phyloP scores from a whole-genome alignment of 345 rosid genomes.

The Gynandropsis gynandra region DNA sequence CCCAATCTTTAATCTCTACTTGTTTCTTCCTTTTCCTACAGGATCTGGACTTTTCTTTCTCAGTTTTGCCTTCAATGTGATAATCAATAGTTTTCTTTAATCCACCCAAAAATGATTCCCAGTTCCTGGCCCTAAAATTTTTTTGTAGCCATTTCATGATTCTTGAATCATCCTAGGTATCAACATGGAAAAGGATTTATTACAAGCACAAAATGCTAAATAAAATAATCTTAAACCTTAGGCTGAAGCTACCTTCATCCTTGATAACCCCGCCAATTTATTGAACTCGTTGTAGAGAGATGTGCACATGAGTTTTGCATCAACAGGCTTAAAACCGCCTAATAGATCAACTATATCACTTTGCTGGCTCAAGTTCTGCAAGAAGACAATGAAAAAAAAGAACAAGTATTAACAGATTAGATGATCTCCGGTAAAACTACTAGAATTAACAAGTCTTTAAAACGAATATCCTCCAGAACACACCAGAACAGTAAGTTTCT shows the following conservation, averaged over 20 bases:
- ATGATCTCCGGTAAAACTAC: neutral
- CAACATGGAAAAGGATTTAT: constrained; percentile 20
- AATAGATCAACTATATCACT: constrained; percentile 89
- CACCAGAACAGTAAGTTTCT: constrained; percentile 89
- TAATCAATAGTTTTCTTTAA: constrained; percentile 37
- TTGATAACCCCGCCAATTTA: constrained; percentile 48
- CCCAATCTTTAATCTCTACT: constrained; percentile 42
- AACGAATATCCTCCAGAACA: constrained; percentile 21
- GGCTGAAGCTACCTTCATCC: constrained; percentile 36
- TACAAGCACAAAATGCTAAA: constrained; percentile 21
- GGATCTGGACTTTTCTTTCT: constrained; percentile 27
- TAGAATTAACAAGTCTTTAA: neutral
- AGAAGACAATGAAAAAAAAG: constrained; percentile 6
- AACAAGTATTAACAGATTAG: neutral
- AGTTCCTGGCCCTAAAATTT: constrained; percentile 39
- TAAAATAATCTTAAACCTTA: neutral
- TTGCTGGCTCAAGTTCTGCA: constrained; percentile 95
- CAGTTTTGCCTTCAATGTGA: constrained; percentile 18
- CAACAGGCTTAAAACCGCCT: constrained; percentile 95
- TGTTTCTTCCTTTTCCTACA: constrained; percentile 67
- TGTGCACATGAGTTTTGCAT: constrained; percentile 56
- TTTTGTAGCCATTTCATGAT: constrained; percentile 40
- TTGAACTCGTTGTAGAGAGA: constrained; percentile 65
- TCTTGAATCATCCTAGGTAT: constrained; percentile 40
- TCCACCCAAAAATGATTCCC: constrained; percentile 47